A percentile compares a stretch with the other conserved stretches of the same genome.
Conservation (phyloP, 2,329 filamentous ascomycete genomes). For the Gaeumannomyces sp. region DNA sequence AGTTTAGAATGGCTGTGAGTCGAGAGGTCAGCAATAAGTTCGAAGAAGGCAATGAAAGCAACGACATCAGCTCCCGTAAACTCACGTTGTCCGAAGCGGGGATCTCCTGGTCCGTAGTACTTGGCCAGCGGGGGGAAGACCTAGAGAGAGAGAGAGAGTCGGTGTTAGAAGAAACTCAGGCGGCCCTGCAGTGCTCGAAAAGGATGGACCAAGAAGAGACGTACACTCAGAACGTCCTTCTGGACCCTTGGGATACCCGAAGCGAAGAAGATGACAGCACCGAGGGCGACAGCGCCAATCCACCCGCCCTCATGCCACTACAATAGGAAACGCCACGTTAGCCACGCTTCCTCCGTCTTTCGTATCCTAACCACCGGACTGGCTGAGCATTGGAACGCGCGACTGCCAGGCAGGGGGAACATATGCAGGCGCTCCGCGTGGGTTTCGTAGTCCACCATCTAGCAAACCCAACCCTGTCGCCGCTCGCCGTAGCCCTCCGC, state of each 20-base stretch:
- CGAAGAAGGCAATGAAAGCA: not conserved
- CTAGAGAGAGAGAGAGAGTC: slow-evolving; percentile 25
- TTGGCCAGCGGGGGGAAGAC: slow-evolving; percentile 48
- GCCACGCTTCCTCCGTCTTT: not conserved
- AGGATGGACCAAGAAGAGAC: slow-evolving; percentile 17
- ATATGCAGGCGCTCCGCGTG: too few relatives aligned
- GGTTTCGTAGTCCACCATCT: not conserved
- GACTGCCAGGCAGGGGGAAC: not conserved
- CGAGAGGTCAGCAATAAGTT: slow-evolving; percentile 2
- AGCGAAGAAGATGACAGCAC: slow-evolving; percentile 53
- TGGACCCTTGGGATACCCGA: slow-evolving; percentile 57
- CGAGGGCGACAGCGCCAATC: slow-evolving; percentile 53
- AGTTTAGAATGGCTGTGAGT: slow-evolving; percentile 16
- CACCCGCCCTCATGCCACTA: slow-evolving; percentile 46
- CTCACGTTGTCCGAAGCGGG: slow-evolving; percentile 58
- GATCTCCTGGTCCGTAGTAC: slow-evolving; percentile 46
- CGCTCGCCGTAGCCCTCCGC: not conserved
- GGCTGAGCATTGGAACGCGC: not conserved
- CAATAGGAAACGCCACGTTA: slow-evolving; percentile 11
- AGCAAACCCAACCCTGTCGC: not conserved
- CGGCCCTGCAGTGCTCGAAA: not conserved
- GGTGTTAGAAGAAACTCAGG: not conserved
- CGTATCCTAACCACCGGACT: slow-evolving; percentile 3
- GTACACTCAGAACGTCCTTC: slow-evolving; percentile 52
- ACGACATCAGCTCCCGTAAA: slow-evolving; percentile 14